Conservation (phyloP, 345 rosid species). For the Erodium maritimum region DNA sequence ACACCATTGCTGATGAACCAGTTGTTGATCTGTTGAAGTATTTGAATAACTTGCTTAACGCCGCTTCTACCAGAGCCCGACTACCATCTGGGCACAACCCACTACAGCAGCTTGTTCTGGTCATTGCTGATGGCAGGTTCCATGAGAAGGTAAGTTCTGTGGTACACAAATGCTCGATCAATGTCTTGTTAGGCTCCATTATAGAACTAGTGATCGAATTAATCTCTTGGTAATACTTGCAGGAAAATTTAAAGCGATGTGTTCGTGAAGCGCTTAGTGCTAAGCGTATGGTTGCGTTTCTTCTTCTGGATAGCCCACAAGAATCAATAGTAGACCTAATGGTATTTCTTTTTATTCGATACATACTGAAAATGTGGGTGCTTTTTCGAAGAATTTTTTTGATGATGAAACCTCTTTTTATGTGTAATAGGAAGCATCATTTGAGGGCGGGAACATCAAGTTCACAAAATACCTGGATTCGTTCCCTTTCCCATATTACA, state of each 20-base stretch:
- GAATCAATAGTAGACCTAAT: slow-evolving; percentile 56
- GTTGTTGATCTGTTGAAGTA: slow-evolving; percentile 61
- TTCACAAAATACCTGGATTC: slow-evolving; percentile 60
- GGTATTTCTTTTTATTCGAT: slow-evolving; percentile 23
- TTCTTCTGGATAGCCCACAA: slow-evolving; percentile 57
- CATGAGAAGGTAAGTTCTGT: slow-evolving; percentile 53
- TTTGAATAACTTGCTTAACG: slow-evolving; percentile 59
- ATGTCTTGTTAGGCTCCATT: too few relatives aligned
- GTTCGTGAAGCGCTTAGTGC: slow-evolving; percentile 60
- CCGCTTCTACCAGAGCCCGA: slow-evolving; percentile 51
- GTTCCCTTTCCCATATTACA: slow-evolving; percentile 84
- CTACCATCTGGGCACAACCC: slow-evolving; percentile 93
- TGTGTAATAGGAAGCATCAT: slow-evolving; percentile 35
- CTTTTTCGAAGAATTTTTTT: too few relatives aligned
- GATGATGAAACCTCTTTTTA: neutral
- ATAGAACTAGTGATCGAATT: too few relatives aligned
- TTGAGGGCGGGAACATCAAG: slow-evolving; percentile 27
- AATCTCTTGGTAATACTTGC: slow-evolving; percentile 6
- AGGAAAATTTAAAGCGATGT: slow-evolving; percentile 56
- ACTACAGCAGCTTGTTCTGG: slow-evolving; percentile 87
- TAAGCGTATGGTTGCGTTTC: slow-evolving; percentile 89
- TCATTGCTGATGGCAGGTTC: slow-evolving; percentile 84
- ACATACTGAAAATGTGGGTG: too few relatives aligned
- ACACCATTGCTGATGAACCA: slow-evolving; percentile 67
- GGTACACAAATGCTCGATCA: too few relatives aligned